A percentile compares a stretch with the other conserved stretches of the same genome.
Conservation (phyloP, 2,329 filamentous ascomycete genomes). For the Botrytis elliptica region DNA sequence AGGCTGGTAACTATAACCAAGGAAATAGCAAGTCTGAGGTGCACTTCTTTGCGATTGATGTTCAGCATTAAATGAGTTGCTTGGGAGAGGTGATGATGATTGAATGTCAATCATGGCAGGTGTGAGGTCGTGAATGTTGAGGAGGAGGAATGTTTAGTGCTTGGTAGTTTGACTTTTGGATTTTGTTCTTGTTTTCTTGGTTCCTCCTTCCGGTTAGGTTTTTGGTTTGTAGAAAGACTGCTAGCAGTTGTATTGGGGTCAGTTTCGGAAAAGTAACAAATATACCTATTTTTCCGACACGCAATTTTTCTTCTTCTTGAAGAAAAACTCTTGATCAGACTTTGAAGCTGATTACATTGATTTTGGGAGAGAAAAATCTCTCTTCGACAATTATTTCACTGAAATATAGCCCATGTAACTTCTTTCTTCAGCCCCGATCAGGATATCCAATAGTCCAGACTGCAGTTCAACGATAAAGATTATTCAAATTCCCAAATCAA, state of each 20-base stretch:
- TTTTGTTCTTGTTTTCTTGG: background rate
- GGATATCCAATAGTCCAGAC: too few relatives aligned
- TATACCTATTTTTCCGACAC: background rate
- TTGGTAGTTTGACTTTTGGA: background rate
- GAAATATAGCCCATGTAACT: background rate
- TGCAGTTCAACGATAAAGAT: too few relatives aligned
- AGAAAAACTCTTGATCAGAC: too few relatives aligned
- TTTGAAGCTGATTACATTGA: background rate
- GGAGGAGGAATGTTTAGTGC: background rate
- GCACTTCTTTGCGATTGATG: slow-evolving; percentile 22
- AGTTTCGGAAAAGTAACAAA: background rate
- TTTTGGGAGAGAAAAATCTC: too few relatives aligned
- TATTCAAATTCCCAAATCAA: too few relatives aligned
- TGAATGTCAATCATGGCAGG: too few relatives aligned
- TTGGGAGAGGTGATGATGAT: background rate
- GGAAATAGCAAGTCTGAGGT: slow-evolving; percentile 25
- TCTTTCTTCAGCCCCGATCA: background rate
- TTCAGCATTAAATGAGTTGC: slow-evolving; percentile 3
- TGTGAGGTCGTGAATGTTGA: background rate
- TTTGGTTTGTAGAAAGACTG: background rate
- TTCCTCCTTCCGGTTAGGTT: background rate
- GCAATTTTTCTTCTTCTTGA: too few relatives aligned
- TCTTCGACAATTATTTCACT: background rate
- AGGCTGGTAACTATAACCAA: slow-evolving; percentile 44
- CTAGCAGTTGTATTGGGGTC: background rate